Evolutionary conservation across 345 rosid genomes (phyloP).

Genomic region (Hibiscus mutabilis): DNA sequence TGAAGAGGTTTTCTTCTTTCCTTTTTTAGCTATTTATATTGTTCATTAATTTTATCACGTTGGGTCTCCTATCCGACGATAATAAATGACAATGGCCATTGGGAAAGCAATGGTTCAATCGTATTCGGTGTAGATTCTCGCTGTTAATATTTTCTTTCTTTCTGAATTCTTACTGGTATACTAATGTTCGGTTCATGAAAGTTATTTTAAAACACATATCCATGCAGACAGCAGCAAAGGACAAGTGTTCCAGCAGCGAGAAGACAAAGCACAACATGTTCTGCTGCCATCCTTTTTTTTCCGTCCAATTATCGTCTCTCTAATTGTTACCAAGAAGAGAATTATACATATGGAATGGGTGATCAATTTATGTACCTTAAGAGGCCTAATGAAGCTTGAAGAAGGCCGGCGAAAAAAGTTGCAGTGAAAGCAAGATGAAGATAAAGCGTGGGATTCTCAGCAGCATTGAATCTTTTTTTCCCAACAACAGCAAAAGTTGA

Average conservation of each 20-base stretch:
- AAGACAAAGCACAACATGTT: neutral
- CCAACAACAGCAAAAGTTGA: neutral
- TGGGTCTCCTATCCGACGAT: neutral
- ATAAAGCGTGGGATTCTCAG: constrained; percentile 61
- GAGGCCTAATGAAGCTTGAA: constrained; percentile 75
- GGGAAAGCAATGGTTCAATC: neutral
- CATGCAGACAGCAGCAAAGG: neutral
- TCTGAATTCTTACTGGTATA: neutral
- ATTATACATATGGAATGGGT: neutral
- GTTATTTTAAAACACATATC: neutral
- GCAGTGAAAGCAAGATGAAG: constrained; percentile 91
- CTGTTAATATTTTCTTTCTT: neutral
- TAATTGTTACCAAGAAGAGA: neutral
- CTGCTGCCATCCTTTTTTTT: no score
- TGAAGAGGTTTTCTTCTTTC: no score
- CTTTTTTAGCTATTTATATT: no score
- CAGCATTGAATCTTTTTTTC: constrained; percentile 60
- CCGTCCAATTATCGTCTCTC: no score
- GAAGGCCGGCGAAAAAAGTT: constrained; percentile 76
- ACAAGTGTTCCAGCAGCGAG: neutral
- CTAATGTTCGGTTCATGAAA: neutral
- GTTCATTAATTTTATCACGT: neutral
- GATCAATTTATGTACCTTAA: constrained; percentile 37
- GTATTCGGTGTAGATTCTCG: constrained; percentile 4
- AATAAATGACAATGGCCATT: neutral